Base-by-base conservation (phyloP, 129 eudicot species). In the Kitagawia praeruptora region DNA sequence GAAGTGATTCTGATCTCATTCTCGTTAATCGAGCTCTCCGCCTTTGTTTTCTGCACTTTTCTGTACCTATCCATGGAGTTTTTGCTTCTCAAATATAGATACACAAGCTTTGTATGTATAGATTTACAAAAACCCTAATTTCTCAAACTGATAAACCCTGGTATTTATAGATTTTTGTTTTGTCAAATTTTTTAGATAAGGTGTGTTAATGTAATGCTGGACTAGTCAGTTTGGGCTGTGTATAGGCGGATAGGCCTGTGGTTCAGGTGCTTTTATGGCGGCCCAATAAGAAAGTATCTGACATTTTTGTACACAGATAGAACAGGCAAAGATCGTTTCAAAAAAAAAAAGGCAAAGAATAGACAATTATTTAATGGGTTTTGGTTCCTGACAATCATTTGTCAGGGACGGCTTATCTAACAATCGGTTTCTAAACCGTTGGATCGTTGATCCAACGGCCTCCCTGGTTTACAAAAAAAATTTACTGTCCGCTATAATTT, bases 1-100 rank as follows among this genome's bases (percentile, higher is more conserved):
- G 93, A 88, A 38, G 97, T 94, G 83, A 94, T 89, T 70, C 98
- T 87, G 84, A 94, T 91, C 89, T 93, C 98, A 80, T 91, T 93
- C 83, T 91, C 91, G 74, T 85, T 89, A 8, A 88, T 85, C 14
- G 96, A 88, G 7, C 3, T 14, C 10, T 14, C 73, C 5, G 41
- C 9, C 23, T 67, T 67, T 27, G 73, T 87, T 80, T 89, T 90
- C 79, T 91, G 91, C 2, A 94, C 98, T 83, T 92, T 89, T 54
- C 84, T 86, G 86, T 94, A 94, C 72, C 90, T 89, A 71, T 94
- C 98, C 98, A 94, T 94, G 83, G 76, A 76, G 80, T 12, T 19
- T 58, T 25, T 8, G 12, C 8, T 25, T 3, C 8, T 27, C 37
- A 3, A 63, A 25, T 25, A 63, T 63, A 63, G 34, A 63, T 8